Percentiles rank a stretch among this genome's conserved stretches.
Evolutionary conservation across 2,329 filamentous ascomycete species (phyloP).

Genomic region (Juglanconis oblonga): DNA sequence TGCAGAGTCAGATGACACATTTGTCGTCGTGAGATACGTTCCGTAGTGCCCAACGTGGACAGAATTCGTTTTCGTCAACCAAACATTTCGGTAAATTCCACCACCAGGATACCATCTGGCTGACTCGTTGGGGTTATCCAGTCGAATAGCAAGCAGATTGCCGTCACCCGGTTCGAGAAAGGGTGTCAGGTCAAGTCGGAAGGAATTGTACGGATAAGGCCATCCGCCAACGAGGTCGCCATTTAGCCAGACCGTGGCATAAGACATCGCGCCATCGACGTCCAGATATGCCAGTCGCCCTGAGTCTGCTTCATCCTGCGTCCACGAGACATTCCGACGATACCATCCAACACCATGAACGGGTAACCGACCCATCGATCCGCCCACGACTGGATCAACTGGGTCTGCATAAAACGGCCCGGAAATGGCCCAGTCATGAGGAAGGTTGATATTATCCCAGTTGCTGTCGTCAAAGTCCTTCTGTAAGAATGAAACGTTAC

Average conservation of each 20-base stretch:
- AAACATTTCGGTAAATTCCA: constrained; percentile 53
- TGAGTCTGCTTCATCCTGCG: constrained; percentile 27
- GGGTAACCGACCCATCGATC: constrained; percentile 43
- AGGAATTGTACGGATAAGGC: constrained; percentile 51
- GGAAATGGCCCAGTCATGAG: constrained; percentile 49
- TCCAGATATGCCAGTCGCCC: constrained; percentile 43
- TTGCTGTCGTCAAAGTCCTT: constrained; percentile 31
- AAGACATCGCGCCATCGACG: constrained; percentile 50
- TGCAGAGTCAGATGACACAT: constrained; percentile 42
- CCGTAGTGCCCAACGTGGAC: constrained; percentile 49
- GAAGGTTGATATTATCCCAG: constrained; percentile 41
- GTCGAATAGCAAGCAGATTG: constrained; percentile 46
- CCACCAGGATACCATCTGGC: constrained; percentile 55
- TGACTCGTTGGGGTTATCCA: constrained; percentile 46
- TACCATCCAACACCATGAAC: constrained; percentile 55
- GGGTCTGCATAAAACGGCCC: constrained; percentile 39
- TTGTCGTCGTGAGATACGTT: constrained; percentile 44
- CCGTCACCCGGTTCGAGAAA: constrained; percentile 32
- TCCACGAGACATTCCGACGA: constrained; percentile 35
- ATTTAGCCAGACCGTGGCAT: constrained; percentile 51
- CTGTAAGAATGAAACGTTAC: constrained; percentile 8
- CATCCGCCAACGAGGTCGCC: constrained; percentile 48
- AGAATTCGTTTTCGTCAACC: constrained; percentile 46
- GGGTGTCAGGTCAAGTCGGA: constrained; percentile 47
- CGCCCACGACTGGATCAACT: constrained; percentile 31